These are phyloP conservation scores for Cystobasidium ongulense DNA, from an alignment of 768 basidiomycete species.

Conservation along the genomic window DNA sequence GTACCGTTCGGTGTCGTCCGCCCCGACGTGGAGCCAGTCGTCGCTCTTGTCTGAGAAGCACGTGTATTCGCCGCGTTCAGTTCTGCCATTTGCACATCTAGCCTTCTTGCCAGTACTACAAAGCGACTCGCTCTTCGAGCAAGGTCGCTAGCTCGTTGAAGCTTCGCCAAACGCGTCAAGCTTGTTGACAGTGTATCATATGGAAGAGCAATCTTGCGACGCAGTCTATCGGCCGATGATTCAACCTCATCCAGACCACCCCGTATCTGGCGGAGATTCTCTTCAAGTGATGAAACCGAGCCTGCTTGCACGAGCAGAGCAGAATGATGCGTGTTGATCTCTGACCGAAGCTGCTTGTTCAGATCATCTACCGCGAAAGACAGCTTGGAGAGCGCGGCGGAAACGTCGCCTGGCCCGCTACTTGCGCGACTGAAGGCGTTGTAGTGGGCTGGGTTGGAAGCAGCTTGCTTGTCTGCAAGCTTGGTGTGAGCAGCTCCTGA, in stretches of 20 bases:
- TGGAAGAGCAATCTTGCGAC: constrained; percentile 74
- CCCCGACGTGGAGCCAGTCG: background rate
- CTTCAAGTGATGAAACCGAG: constrained; percentile 61
- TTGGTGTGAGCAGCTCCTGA: background rate
- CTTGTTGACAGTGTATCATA: constrained; percentile 64
- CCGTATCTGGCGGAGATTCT: constrained; percentile 60
- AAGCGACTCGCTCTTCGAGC: constrained; percentile 77
- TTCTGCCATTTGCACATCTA: constrained; percentile 77
- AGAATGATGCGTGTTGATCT: constrained; percentile 79
- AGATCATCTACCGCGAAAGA: constrained; percentile 84
- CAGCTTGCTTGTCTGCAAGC: background rate
- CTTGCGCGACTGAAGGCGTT: background rate
- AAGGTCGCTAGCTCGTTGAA: constrained; percentile 75
- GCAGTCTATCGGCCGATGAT: constrained; percentile 62
- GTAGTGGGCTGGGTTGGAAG: background rate
- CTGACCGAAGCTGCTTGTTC: constrained; percentile 61
- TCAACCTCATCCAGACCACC: constrained; percentile 67
- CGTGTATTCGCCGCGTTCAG: constrained; percentile 45
- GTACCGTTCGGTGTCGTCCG: background rate
- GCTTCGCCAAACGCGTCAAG: constrained; percentile 64
- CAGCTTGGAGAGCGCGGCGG: constrained; percentile 77
- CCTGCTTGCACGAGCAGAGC: constrained; percentile 74
- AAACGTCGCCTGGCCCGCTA: constrained; percentile 61
- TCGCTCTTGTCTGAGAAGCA: background rate
- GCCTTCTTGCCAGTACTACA: constrained; percentile 66